A percentile compares a stretch with the other conserved stretches of the same genome.
These are phyloP conservation scores for Trichoderma erinaceum DNA, from an alignment of 495 filamentous ascomycete species.

Conservation along the genomic window DNA sequence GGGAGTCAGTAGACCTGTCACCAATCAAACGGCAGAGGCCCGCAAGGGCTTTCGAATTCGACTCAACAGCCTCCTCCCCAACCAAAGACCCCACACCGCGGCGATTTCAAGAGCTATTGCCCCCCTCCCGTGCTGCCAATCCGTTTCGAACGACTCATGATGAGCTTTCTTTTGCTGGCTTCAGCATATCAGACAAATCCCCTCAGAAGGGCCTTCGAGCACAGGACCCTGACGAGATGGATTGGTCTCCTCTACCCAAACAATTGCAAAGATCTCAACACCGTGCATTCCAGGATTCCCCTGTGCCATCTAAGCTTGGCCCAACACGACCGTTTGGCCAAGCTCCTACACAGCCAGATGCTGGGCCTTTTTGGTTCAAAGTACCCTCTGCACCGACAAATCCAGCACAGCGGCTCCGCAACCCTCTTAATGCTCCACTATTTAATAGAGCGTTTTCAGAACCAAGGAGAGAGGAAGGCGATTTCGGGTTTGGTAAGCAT, in stretches of 20 bases:
- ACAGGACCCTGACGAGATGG: conserved; percentile 58
- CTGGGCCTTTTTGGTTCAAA: conserved; percentile 48
- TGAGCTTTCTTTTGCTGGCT: conserved; percentile 3
- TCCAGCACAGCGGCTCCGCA: conserved; percentile 58
- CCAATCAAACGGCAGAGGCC: too few relatives aligned
- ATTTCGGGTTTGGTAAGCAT: not conserved
- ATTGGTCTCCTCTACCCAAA: conserved; percentile 61
- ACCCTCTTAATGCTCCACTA: conserved; percentile 38
- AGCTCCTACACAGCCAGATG: conserved; percentile 35
- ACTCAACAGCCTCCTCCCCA: not conserved
- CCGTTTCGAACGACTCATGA: conserved; percentile 3
- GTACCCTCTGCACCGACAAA: conserved; percentile 60
- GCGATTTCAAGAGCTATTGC: conserved; percentile 17
- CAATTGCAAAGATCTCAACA: conserved; percentile 36
- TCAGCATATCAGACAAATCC: conserved; percentile 14
- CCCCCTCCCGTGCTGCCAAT: conserved; percentile 37
- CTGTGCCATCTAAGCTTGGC: conserved; percentile 34
- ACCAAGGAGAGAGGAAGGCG: not conserved
- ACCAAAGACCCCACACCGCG: not conserved
- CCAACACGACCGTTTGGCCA: conserved; percentile 54
- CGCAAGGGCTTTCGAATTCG: too few relatives aligned
- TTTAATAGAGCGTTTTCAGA: not conserved
- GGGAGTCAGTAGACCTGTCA: too few relatives aligned
- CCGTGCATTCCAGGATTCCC: conserved; percentile 42
- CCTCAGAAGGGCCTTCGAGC: conserved; percentile 11